These are phyloP conservation scores for Trichomonas tenax DNA, from an alignment of 208 protist species.

Conservation along the genomic window DNA sequence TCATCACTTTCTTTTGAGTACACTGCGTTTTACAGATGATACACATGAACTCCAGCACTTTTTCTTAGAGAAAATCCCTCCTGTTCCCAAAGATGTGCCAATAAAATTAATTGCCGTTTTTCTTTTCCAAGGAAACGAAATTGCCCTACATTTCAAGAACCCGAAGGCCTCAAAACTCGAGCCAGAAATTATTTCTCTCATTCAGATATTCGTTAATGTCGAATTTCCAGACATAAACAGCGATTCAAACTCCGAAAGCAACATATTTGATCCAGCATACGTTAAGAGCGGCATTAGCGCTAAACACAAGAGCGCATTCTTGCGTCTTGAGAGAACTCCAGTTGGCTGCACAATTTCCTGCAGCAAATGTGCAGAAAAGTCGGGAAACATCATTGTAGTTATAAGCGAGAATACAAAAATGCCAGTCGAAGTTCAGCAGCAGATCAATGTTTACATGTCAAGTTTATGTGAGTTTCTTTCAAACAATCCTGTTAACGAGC, in stretches of 20 bases:
- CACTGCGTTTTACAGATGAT: neutral
- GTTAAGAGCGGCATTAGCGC: neutral
- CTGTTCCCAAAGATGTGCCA: neutral
- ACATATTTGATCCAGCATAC: neutral
- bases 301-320: neutral
- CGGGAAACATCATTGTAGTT: neutral
- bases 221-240: neutral
- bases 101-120: neutral
- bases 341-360: neutral
- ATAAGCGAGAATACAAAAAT: neutral
- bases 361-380: neutral
- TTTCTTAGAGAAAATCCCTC: neutral
- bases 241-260: neutral
- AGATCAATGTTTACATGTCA: neutral
- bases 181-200: neutral
- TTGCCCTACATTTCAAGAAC: neutral
- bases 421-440: neutral
- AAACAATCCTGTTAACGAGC: neutral
- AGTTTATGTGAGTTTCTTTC: neutral
- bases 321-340: neutral
- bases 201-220: neutral
- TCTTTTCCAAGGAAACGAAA: neutral
- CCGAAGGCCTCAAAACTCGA: neutral
- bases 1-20: neutral
- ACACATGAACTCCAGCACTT: neutral